phyloP scores from a whole-genome alignment of 2,329 filamentous ascomycete genomes.

The Calonectria multiphialidica region DNA sequence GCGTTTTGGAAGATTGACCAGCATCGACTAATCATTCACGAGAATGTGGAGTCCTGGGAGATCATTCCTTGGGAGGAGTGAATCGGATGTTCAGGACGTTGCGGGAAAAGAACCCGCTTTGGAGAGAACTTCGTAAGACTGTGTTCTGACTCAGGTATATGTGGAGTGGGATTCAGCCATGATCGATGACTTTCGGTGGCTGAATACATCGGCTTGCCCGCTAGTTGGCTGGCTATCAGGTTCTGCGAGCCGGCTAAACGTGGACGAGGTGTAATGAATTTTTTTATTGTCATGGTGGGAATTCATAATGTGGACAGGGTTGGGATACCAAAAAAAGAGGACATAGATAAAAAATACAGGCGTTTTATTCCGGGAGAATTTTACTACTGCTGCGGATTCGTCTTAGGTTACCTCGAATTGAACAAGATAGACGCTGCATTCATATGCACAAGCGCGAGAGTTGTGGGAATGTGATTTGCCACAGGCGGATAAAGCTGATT shows the following conservation, averaged over 20 bases:
- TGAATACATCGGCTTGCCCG: not conserved
- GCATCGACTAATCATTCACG: constrained; percentile 75
- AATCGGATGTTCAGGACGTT: constrained; percentile 4
- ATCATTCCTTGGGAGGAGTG: constrained; percentile 67
- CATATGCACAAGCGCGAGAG: not conserved
- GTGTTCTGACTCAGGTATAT: not conserved
- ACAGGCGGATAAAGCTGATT: not conserved
- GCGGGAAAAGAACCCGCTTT: not conserved
- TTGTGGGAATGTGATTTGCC: not conserved
- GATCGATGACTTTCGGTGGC: not conserved
- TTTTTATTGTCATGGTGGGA: not conserved
- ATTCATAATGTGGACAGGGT: not conserved
- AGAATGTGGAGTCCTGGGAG: constrained; percentile 74
- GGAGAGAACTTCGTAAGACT: not conserved
- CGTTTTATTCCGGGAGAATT: constrained; percentile 5
- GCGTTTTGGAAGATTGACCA: constrained; percentile 79
- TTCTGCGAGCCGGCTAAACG: not conserved
- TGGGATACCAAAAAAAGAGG: not conserved
- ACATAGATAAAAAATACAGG: constrained; percentile 25
- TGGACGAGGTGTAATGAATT: not conserved
- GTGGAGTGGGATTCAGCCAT: not conserved
- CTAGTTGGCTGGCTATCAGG: not conserved
- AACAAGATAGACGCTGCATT: not conserved
- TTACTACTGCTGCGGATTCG: not conserved
- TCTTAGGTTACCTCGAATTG: not conserved